Percentiles rank a stretch among this genome's conserved stretches.
Evolutionary conservation across 2,329 filamentous ascomycete species (phyloP).

Genomic region (Phialophora tarda): DNA sequence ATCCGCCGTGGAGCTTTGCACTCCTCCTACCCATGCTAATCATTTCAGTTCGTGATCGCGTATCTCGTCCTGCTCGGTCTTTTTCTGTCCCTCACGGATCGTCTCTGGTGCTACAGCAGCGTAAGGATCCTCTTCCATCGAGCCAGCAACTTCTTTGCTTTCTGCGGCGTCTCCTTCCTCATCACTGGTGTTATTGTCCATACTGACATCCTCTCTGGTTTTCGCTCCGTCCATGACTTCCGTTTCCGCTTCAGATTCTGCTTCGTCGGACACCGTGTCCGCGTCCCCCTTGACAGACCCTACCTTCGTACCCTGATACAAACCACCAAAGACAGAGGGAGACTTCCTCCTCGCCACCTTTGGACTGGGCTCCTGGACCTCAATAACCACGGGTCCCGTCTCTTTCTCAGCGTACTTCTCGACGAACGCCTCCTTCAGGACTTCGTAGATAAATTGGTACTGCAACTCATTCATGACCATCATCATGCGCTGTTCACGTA

Average conservation of each 20-base stretch:
- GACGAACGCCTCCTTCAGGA: constrained; percentile 75
- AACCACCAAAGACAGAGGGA: constrained; percentile 22
- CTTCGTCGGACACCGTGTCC: constrained; percentile 28
- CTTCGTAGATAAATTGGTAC: constrained; percentile 86
- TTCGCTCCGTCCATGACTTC: constrained; percentile 36
- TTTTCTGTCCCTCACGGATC: constrained; percentile 29
- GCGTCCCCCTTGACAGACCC: constrained; percentile 23
- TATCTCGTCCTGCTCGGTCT: constrained; percentile 23
- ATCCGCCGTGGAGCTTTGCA: neutral
- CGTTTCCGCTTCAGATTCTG: constrained; percentile 37
- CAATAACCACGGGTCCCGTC: constrained; percentile 31
- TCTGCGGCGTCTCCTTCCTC: neutral
- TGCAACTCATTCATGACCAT: constrained; percentile 94
- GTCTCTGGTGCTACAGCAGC: constrained; percentile 34
- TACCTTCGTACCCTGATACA: constrained; percentile 17
- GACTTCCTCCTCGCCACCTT: constrained; percentile 33
- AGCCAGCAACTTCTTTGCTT: neutral
- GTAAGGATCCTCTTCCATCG: constrained; percentile 31
- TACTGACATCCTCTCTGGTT: neutral
- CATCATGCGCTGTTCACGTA: constrained; percentile 85
- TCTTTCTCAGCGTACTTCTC: constrained; percentile 60
- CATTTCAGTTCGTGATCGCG: constrained; percentile 27
- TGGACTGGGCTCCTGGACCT: constrained; percentile 34
- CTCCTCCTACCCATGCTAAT: neutral
- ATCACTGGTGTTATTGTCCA: neutral